These are phyloP conservation scores for Limtongia smithiae DNA, from an alignment of 805 yeast species.

Conservation along the genomic window DNA sequence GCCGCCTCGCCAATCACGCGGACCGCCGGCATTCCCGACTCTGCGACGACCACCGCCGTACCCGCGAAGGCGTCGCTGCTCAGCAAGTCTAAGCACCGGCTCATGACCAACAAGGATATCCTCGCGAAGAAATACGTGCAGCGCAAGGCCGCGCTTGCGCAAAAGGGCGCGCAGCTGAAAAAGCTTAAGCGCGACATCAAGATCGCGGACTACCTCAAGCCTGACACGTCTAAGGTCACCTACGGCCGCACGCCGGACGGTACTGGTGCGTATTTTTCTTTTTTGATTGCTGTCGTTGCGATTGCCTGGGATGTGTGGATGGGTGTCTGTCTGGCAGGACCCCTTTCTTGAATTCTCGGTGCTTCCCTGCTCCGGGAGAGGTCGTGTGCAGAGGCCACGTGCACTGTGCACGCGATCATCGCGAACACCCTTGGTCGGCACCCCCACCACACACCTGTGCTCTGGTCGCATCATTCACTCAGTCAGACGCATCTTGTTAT, in stretches of 20 bases:
- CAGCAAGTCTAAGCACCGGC: slow-evolving; percentile 23
- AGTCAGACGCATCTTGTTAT: no score
- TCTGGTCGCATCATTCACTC: no score
- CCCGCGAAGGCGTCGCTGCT: slow-evolving; percentile 19
- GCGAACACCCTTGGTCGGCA: no score
- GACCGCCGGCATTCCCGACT: slow-evolving; percentile 1
- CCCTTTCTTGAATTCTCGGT: not conserved
- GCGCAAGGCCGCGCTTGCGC: slow-evolving; percentile 24
- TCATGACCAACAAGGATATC: slow-evolving; percentile 20
- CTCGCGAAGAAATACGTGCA: slow-evolving; percentile 25
- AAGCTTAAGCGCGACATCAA: slow-evolving; percentile 24
- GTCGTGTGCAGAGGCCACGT: slow-evolving; percentile 1
- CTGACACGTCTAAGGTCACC: slow-evolving; percentile 22
- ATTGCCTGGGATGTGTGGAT: not conserved
- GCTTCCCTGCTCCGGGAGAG: not conserved
- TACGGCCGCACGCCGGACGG: slow-evolving; percentile 37
- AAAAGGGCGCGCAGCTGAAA: slow-evolving; percentile 24
- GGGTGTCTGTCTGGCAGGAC: not conserved
- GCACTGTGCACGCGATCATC: no score
- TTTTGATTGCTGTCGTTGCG: not conserved
- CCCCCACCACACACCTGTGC: no score
- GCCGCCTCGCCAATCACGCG: no score
- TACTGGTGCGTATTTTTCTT: slow-evolving; percentile 23
- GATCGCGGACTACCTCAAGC: slow-evolving; percentile 21
- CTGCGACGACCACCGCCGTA: slow-evolving; percentile 9